Evolutionary conservation across 2,329 filamentous ascomycete species (phyloP), one percentile per base, ranked within the genome.

Genomic region (Microascus cirrosus): DNA sequence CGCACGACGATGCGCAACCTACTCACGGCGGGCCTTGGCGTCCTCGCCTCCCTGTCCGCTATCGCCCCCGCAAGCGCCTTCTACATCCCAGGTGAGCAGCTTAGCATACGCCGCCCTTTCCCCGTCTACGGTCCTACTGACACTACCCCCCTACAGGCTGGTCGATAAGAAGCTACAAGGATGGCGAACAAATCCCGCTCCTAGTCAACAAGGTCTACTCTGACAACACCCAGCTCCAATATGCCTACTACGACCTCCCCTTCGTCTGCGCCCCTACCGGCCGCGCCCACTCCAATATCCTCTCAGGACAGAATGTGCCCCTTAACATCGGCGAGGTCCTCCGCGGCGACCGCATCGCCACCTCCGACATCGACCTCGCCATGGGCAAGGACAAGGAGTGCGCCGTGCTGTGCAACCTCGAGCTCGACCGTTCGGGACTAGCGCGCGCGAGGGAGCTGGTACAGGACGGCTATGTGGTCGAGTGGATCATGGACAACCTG

Each of bases 401-500:
- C 64, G 83, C 80, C 61, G 80, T 85, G 64, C 79, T 95, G 12
- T 94, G 91, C 73, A 86, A 80, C 42, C 79, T 79, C 55, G 78
- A 86, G 58, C 76, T 94, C 18, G 80, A 81, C 61, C 78, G 82
- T 45, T 76, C 77, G 53, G 86, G 85, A 53, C 70, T 95, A 59
- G 78, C 80, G 64, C 81, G 83, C 67, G 87, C 88, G 4, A 82
- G 81, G 63, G 77, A 91, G 61, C 73, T 95, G 65, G 85, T 95
- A 45, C 81, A 80, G 60, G 82, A 91, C 57, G 89, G 87, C 39
- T 95, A 94, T 69, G 84, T 94, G n/a, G 85, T 86, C 1, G 90
- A 95, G 71, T 95, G 90, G 91, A 95, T 95, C 63, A 87, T 94
- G 62, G 90, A 96, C 70, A 95, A 95, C 65, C 77, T 96, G 11